These are phyloP conservation scores for Rhododendron vialii DNA, from an alignment of 148 eudicot genomes.

Conservation along the genomic window DNA sequence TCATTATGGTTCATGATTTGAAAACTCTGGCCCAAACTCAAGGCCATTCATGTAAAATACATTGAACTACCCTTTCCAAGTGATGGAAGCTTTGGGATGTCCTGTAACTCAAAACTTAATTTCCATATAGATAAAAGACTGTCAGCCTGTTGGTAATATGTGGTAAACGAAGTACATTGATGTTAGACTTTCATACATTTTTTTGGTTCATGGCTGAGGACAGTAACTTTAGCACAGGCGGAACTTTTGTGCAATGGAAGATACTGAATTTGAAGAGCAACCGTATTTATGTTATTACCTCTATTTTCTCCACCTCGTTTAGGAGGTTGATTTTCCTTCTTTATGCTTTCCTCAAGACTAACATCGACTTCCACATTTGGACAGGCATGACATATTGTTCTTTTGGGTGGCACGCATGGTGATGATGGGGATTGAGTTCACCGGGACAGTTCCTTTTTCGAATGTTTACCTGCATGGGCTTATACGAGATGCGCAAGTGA, in stretches of 20 bases:
- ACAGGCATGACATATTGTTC: conserved; percentile 97
- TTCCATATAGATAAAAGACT: background rate
- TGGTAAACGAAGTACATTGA: background rate
- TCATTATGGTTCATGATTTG: background rate
- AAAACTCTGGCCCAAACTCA: background rate
- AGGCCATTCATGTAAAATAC: background rate
- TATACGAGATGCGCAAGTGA: conserved; percentile 91
- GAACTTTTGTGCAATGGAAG: background rate
- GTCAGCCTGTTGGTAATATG: background rate
- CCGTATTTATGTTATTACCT: background rate
- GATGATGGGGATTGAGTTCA: conserved; percentile 98
- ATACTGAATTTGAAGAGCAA: background rate
- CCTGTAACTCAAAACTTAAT: background rate
- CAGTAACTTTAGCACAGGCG: background rate
- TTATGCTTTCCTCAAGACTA: conserved; percentile 1
- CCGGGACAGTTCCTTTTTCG: conserved; percentile 87
- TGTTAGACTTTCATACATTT: background rate
- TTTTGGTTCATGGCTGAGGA: background rate
- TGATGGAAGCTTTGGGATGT: background rate
- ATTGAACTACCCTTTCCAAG: background rate
- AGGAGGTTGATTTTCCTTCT: background rate
- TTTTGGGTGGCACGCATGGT: conserved; percentile 99
- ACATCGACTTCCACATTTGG: conserved; percentile 14
- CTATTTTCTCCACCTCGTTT: background rate
- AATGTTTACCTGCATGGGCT: conserved; percentile 90